Base-by-base conservation (phyloP, 257 asterid genomes). In the Solanum sejunctum region DNA sequence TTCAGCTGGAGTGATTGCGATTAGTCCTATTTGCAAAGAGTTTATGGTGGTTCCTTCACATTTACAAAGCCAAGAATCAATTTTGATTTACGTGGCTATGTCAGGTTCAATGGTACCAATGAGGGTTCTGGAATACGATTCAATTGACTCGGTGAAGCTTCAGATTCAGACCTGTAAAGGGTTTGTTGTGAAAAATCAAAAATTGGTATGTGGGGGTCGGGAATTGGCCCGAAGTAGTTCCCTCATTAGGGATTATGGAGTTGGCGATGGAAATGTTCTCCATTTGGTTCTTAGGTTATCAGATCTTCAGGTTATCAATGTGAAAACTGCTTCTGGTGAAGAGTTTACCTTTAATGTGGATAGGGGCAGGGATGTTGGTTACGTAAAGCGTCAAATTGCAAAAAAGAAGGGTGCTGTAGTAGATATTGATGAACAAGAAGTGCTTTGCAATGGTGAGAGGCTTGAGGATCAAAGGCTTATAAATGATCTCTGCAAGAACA, bases 161-260 rank as follows among this genome's bases (percentile, higher is more conserved):
- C 87, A 91, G 63, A 94, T 95, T 70, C 99, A 94, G 86, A 88
- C 81, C 57, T 93, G 89, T 83, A 92, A 91, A 83, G 99, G 99
- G 84, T 91, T 93, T 83, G 90, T 92, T 85, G 90, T 92, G 73
- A 89, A 92, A 86, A 93, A 91, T 39, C 98, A 93, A 43, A 94
- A 94, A 88, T 87, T 95, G 92, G 97, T 95, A 11, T 92, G 93
- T 83, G 90, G 95, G 17, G 99, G 99, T 77, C 89, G 97, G 67
- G 98, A 93, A 88, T 87, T 95, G 88, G 91, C 97, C 15, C 81
- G 97, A 85, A 92, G 96, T 86, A 92, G 92, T 81, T 95, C 98
- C 85, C 93, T 88, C 2, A 91, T 95, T 69, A 85, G 92, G 67
- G 99, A 95, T 77, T 95, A 95, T 85, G 97, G 95, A 5, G 93